These are phyloP conservation scores for Aphanoascus verrucosus DNA, from an alignment of 2,329 filamentous ascomycete genomes.

Conservation along the genomic window DNA sequence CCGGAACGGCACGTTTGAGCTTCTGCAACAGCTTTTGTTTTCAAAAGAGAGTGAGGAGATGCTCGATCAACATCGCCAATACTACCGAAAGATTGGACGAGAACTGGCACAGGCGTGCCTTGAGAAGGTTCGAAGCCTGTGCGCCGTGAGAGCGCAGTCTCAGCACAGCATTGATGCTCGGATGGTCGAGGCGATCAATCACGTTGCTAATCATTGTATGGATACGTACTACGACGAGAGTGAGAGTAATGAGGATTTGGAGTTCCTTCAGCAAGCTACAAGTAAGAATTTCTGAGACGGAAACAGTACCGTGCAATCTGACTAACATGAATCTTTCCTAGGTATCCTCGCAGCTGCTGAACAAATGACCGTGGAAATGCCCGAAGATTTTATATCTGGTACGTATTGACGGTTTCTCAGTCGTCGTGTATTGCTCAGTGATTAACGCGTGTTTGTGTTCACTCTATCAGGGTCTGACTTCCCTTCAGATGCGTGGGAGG, in stretches of 20 bases:
- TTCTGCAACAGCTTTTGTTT: constrained; percentile 37
- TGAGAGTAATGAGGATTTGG: constrained; percentile 28
- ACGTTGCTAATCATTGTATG: constrained; percentile 32
- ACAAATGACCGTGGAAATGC: constrained; percentile 28
- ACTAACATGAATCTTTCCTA: constrained; percentile 17
- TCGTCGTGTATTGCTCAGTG: constrained; percentile 8
- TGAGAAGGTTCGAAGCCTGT: constrained; percentile 26
- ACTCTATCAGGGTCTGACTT: constrained; percentile 30
- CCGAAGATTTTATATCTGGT: constrained; percentile 34
- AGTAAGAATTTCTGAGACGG: constrained; percentile 21
- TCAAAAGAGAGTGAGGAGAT: constrained; percentile 25
- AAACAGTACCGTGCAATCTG: background rate
- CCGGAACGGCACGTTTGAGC: constrained; percentile 35
- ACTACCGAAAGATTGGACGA: constrained; percentile 24
- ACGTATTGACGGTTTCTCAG: constrained; percentile 16
- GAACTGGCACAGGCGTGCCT: constrained; percentile 26
- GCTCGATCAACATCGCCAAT: constrained; percentile 22
- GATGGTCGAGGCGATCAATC: constrained; percentile 28
- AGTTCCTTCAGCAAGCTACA: constrained; percentile 25
- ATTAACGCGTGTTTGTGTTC: constrained; percentile 18
- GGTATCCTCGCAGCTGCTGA: constrained; percentile 27
- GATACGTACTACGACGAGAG: constrained; percentile 27
- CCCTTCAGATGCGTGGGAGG: constrained; percentile 35
- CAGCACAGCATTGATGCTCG: constrained; percentile 25
- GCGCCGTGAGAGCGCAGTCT: constrained; percentile 19